A percentile compares a stretch with the other conserved stretches of the same genome.
Conservation (phyloP, 2,329 filamentous ascomycete genomes). For the Aspergillus calidoustus region DNA sequence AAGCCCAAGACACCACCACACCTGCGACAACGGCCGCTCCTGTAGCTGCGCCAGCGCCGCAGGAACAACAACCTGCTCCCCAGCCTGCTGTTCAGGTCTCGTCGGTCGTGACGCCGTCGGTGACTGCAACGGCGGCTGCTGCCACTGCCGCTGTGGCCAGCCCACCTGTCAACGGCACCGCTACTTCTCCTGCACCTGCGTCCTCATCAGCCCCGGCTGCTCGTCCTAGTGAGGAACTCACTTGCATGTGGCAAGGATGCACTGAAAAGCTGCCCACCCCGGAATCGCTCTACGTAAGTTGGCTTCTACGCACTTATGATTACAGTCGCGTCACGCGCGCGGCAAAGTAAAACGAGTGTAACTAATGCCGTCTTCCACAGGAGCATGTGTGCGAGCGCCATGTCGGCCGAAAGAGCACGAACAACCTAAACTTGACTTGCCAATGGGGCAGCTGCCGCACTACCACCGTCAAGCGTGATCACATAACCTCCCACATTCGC, state of each 20-base stretch:
- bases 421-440: conserved; percentile 96
- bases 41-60: conserved; percentile 29
- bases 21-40: conserved; percentile 32
- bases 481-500: conserved; percentile 98
- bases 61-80: conserved; percentile 31
- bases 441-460: conserved; percentile 96
- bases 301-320: background rate
- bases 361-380: conserved; percentile 51
- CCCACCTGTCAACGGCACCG: conserved; percentile 35
- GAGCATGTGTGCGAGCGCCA: conserved; percentile 98
- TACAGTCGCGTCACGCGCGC: background rate
- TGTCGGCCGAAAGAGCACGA: conserved; percentile 98
- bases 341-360: background rate
- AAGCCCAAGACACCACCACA: conserved; percentile 40
- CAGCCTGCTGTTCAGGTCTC: conserved; percentile 30
- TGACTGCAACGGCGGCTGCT: conserved; percentile 40
- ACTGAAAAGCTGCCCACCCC: conserved; percentile 62
- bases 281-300: conserved; percentile 65
- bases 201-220: conserved; percentile 13
- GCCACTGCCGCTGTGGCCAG: conserved; percentile 43
- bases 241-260: conserved; percentile 67
- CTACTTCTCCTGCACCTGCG: conserved; percentile 14
- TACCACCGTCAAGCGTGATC: conserved; percentile 96
- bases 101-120: conserved; percentile 35
- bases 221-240: conserved; percentile 43